A percentile compares a stretch with the other conserved stretches of the same genome.
Evolutionary conservation across 331 rosid genomes (phyloP).

Genomic region (Dryas integrifolia): DNA sequence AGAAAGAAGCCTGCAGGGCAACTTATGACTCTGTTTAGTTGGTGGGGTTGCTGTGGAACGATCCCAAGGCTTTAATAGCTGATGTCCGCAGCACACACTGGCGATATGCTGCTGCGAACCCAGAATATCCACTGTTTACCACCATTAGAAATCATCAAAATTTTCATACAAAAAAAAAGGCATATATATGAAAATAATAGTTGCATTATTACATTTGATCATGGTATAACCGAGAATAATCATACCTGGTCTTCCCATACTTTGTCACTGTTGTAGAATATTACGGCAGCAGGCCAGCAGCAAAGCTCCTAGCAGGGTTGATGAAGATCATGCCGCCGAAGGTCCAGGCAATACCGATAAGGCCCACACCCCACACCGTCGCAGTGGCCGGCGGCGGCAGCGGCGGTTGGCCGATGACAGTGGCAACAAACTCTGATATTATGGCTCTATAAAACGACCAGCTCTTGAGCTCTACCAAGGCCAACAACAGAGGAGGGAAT

Average conservation of each 20-base stretch:
- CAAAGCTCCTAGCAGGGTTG: slow-evolving; percentile 30
- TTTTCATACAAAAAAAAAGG: too few relatives aligned
- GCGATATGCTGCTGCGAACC: slow-evolving; percentile 11
- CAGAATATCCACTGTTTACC: slow-evolving; percentile 21
- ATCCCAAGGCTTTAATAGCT: background rate
- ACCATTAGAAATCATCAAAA: background rate
- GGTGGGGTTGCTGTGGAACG: background rate
- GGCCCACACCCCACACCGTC: slow-evolving; percentile 12
- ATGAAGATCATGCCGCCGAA: slow-evolving; percentile 30
- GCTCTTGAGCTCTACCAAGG: slow-evolving; percentile 12
- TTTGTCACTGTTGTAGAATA: slow-evolving; percentile 9
- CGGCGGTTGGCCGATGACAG: slow-evolving; percentile 8
- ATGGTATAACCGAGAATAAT: background rate
- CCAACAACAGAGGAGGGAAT: background rate
- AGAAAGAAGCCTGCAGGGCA: background rate
- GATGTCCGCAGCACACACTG: slow-evolving; percentile 3
- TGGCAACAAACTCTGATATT: slow-evolving; percentile 21
- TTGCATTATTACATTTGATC: background rate
- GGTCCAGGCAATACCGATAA: slow-evolving; percentile 11
- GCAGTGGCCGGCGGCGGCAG: background rate
- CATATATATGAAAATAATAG: too few relatives aligned
- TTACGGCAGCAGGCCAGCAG: slow-evolving; percentile 15
- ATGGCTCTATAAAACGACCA: slow-evolving; percentile 25
- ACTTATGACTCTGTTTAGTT: background rate
- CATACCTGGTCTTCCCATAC: slow-evolving; percentile 25